Evolutionary conservation across 306 rosid genomes (phyloP), one percentile per base, ranked within the genome.

Genomic region (Erythrophleum fordii): DNA sequence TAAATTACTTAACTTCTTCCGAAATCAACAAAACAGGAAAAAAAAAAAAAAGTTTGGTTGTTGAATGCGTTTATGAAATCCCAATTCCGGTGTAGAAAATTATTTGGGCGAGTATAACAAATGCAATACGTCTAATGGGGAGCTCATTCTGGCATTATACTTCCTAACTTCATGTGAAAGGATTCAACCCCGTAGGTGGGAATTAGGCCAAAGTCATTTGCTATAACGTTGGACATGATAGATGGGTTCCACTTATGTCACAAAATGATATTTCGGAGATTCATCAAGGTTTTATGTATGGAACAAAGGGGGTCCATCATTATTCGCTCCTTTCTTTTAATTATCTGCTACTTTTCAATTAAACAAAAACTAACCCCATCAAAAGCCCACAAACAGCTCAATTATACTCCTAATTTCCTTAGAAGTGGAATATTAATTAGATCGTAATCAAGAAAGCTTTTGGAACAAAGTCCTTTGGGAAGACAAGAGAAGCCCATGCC

Each of bases 401-500:
- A 65, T 59, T 28, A 22, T 20, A 65, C 45, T 59, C 4, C 20
- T 79, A 73, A 83, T 65, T 41, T 42, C 48, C 29, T n/a, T n/a
- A n/a, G n/a, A n/a, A n/a, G n/a, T n/a, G n/a, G n/a, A n/a, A 51
- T 48, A 11, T 68, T 73, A 34, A 78, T 70, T 25, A 37, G 69
- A 77, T 66, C 34, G 46, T n/a, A 76, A 77, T 78, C 45, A 68
- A 76, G 73, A 66, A 12, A 51, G 2, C 35, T 35, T 28, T 77
- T 45, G 55, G 49, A 81, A 69, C 20, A 72, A 85, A 69, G 11
- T 9, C 14, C 45, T 11, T 74, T 67, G 64, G 18, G 81, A 86
- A 77, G 88, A 86, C 89, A 86, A 17, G 88, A 16, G 89, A 90
- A 82, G 85, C 48, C 72, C 88, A 73, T 85, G 79, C 86, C 79